phyloP scores from a whole-genome alignment of 179 eudicot species.

The Beta corolliflora region DNA sequence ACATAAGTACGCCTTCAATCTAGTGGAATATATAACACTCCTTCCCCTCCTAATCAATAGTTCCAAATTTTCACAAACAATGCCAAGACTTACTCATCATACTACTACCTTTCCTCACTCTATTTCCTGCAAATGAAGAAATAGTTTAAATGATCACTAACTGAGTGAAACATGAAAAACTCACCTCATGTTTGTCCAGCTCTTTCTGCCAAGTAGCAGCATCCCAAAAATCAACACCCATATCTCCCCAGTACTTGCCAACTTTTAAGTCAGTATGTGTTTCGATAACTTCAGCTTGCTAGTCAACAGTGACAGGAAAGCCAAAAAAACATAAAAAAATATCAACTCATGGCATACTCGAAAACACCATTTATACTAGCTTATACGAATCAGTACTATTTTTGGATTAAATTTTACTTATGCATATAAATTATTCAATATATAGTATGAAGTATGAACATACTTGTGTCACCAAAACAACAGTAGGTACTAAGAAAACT shows the following conservation, averaged over 20 bases:
- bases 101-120: background rate
- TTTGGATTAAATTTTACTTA: background rate
- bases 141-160: background rate
- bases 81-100: background rate
- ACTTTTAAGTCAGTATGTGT: conserved; percentile 65
- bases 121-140: background rate
- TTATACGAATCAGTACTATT: background rate
- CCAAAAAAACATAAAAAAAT: conserved; percentile 5
- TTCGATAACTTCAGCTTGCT: conserved; percentile 76
- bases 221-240: conserved; percentile 92
- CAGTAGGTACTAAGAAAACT: conserved; percentile 87
- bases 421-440: background rate
- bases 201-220: conserved; percentile 68
- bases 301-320: conserved; percentile 16
- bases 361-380: background rate
- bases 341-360: background rate
- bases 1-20: background rate
- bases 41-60: background rate
- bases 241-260: conserved; percentile 71
- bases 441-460: conserved; percentile 14
- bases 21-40: background rate
- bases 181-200: conserved; percentile 65
- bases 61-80: background rate
- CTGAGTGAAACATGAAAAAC: background rate
- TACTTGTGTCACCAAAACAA: conserved; percentile 84